Percentiles rank a stretch among this genome's conserved stretches.
Evolutionary conservation across 768 basidiomycete species (phyloP).

Genomic region (Boletus sp.): DNA sequence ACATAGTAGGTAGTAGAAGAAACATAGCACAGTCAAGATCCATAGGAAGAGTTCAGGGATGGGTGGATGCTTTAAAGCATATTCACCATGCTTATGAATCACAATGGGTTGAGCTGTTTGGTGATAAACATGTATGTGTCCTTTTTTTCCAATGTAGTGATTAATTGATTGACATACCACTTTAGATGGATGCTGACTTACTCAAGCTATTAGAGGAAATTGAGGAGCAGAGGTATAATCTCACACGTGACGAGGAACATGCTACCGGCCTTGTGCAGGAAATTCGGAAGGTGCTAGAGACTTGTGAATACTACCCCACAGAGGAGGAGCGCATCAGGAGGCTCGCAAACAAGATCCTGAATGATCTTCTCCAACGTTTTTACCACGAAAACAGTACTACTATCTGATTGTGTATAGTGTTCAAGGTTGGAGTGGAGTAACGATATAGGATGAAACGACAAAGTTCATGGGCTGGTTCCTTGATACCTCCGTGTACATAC

Average conservation of each 20-base stretch:
- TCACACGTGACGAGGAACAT: slow-evolving; percentile 19
- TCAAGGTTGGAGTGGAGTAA: neutral
- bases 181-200: slow-evolving; percentile 16
- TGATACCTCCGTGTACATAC: neutral
- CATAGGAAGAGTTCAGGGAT: slow-evolving; percentile 10
- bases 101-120: slow-evolving; percentile 14
- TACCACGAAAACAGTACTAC: too few relatives aligned
- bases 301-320: neutral
- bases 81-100: neutral
- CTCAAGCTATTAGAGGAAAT: slow-evolving; percentile 22
- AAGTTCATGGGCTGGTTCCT: too few relatives aligned
- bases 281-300: neutral
- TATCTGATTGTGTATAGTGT: neutral
- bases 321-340: slow-evolving; percentile 5
- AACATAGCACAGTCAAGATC: neutral
- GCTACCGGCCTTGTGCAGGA: slow-evolving; percentile 5
- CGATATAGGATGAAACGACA: too few relatives aligned
- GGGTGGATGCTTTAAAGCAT: slow-evolving; percentile 10
- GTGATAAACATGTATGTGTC: slow-evolving; percentile 16
- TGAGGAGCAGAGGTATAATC: slow-evolving; percentile 17
- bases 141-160: rapidly evolving
- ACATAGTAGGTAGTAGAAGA: neutral
- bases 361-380: slow-evolving; percentile 28
- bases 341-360: slow-evolving; percentile 15
- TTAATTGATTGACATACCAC: neutral